A percentile compares a stretch with the other conserved stretches of the same genome.
phyloP scores from a whole-genome alignment of 495 filamentous ascomycete genomes.

The Thozetella sp. region DNA sequence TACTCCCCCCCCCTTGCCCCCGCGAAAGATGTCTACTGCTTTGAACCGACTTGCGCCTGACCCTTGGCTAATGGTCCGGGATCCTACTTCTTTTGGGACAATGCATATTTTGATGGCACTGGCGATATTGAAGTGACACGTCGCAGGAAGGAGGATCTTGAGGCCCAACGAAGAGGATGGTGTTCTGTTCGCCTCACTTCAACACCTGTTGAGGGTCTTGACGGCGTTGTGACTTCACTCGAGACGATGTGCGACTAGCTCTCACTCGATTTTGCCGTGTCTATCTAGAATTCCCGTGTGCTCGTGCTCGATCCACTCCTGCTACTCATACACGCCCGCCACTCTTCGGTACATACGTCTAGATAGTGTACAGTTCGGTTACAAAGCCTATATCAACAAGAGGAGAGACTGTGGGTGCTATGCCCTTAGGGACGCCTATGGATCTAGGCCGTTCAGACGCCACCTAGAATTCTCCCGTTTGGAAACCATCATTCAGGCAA shows the following conservation, averaged over 20 bases:
- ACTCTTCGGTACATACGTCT: not conserved
- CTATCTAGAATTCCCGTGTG: not conserved
- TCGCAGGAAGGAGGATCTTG: not conserved
- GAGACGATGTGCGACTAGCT: not conserved
- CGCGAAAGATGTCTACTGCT: too few relatives aligned
- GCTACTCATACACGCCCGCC: not conserved
- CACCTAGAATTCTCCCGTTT: not conserved
- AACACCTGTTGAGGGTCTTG: not conserved
- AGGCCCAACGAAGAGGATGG: not conserved
- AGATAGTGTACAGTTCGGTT: not conserved
- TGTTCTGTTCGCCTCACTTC: not conserved
- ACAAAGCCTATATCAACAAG: conserved; percentile 2
- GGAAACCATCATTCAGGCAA: not conserved
- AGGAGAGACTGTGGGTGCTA: not conserved
- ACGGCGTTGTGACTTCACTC: not conserved
- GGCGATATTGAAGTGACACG: not conserved
- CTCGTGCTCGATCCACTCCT: not conserved
- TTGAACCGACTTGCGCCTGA: too few relatives aligned
- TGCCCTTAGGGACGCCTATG: not conserved
- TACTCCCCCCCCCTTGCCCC: too few relatives aligned
- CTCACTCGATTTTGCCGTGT: not conserved
- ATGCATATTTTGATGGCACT: not conserved
- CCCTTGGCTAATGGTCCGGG: not conserved
- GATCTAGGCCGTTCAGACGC: not conserved
- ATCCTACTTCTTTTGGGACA: not conserved